Evolutionary conservation across 2,329 filamentous ascomycete species (phyloP), one percentile per base, ranked within the genome.

Genomic region (Beauveria sp.): DNA sequence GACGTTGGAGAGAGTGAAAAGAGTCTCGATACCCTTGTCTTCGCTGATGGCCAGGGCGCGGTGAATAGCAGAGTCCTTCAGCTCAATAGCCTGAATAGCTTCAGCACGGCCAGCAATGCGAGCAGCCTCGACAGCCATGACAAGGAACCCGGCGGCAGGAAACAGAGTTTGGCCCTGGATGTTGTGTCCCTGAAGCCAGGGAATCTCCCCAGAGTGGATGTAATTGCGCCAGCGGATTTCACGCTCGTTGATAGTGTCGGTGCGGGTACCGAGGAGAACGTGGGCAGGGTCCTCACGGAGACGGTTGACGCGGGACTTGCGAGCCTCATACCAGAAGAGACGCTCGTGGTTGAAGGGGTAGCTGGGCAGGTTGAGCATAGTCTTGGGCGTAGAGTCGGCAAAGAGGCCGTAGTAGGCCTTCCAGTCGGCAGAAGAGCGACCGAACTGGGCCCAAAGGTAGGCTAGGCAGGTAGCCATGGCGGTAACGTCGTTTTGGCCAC

Each of bases 171-270:
- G 67, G 22, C 78, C 81, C 64, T 85, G 81, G 65, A 86, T 78
- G 60, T 73, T 72, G 70, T 86, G 84, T 65, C 85, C 79, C 47
- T 79, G 74, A 12, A 85, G 72, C 74, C 85, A 86, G 4, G 85
- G 79, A 1, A 80, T 68, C 63, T 81, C 78, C 30, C 77, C 74
- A 3, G 77, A 63, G 12, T 75, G 74, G 40, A 81, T 67, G 40
- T 81, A 75, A 63, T 80, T 79, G 58, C 78, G 71, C 79, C 79
- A 81, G 1, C 72, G 76, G 3, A 68, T 67, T 28, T 76, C 70
- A 52, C 69, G 60, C 24, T 65, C 62, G 34, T 63, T 65, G 20
- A 66, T 64, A 8, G 59, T 64, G 1, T 62, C 55, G 16, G 63
- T 61, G 52, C 43, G 65, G 5, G 73, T 73, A 8, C 79, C 79